phyloP scores from a whole-genome alignment of 2,329 filamentous ascomycete species.

The Bisporella sp. region DNA sequence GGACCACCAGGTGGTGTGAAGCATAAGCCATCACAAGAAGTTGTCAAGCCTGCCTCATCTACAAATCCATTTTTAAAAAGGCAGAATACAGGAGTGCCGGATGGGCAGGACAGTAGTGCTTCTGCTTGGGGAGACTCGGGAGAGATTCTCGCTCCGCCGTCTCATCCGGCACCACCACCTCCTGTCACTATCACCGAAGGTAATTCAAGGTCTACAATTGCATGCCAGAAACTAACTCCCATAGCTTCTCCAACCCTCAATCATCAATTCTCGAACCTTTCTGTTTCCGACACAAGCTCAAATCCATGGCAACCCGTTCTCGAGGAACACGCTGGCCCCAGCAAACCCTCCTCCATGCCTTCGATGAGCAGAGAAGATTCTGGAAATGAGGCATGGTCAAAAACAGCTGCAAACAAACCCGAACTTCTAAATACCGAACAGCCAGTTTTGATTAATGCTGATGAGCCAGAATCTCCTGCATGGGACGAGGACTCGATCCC shows the following conservation, averaged over 20 bases:
- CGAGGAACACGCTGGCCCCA: slow-evolving; percentile 11
- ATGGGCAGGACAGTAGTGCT: slow-evolving; percentile 21
- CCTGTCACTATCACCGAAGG: slow-evolving; percentile 14
- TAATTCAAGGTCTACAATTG: slow-evolving; percentile 2
- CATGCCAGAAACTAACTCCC: background rate
- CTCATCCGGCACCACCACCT: slow-evolving; percentile 10
- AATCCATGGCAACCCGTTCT: slow-evolving; percentile 27
- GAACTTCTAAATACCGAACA: slow-evolving; percentile 9
- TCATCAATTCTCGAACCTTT: slow-evolving; percentile 19
- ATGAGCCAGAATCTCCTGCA: slow-evolving; percentile 25
- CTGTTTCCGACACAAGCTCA: slow-evolving; percentile 17
- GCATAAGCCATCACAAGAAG: slow-evolving; percentile 15
- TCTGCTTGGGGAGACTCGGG: slow-evolving; percentile 19
- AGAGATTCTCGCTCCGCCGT: slow-evolving; percentile 10
- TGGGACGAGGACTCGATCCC: slow-evolving; percentile 24
- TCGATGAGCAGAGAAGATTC: slow-evolving; percentile 17
- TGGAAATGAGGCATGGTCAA: slow-evolving; percentile 22
- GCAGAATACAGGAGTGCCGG: slow-evolving; percentile 13
- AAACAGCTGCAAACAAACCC: slow-evolving; percentile 7
- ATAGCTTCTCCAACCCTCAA: slow-evolving; percentile 8
- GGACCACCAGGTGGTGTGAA: slow-evolving; percentile 17
- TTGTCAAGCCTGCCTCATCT: slow-evolving; percentile 1
- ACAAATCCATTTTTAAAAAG: slow-evolving; percentile 25
- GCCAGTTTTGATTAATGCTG: slow-evolving; percentile 20
- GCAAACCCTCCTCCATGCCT: slow-evolving; percentile 10